Conservation (phyloP, 768 basidiomycete genomes). For the Leccinum subgranulosum region DNA sequence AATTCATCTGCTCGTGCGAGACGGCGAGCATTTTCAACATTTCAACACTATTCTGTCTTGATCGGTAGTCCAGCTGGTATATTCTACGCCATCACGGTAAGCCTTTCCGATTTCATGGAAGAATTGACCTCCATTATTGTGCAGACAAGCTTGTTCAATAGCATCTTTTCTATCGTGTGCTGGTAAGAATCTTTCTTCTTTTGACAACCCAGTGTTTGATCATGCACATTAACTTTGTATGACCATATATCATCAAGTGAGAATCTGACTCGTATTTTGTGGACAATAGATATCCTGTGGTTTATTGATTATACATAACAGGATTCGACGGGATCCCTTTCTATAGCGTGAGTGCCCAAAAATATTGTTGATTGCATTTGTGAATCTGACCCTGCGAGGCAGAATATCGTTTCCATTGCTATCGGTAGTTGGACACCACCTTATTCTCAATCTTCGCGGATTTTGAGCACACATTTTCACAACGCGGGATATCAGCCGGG, state of each 20-base stretch:
- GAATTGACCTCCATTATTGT: neutral
- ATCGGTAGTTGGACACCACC: constrained; percentile 14
- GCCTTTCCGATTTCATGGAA: neutral
- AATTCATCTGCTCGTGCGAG: neutral
- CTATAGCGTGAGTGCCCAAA: neutral
- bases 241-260: neutral
- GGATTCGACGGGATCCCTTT: neutral
- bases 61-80: neutral
- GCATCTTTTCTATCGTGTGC: neutral
- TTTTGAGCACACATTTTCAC: constrained; percentile 1
- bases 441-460: constrained; percentile 17
- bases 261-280: neutral
- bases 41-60: neutral
- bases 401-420: constrained; percentile 14
- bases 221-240: neutral
- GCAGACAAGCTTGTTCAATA: neutral
- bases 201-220: neutral
- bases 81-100: neutral
- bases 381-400: neutral
- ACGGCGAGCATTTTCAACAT: neutral
- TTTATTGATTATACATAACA: neutral
- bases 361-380: neutral
- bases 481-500: constrained; percentile 4
- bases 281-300: neutral
- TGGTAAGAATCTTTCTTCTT: neutral